Evolutionary conservation across 257 asterid genomes (phyloP), one percentile per base, ranked within the genome.

Genomic region (Solanum appendiculatum): DNA sequence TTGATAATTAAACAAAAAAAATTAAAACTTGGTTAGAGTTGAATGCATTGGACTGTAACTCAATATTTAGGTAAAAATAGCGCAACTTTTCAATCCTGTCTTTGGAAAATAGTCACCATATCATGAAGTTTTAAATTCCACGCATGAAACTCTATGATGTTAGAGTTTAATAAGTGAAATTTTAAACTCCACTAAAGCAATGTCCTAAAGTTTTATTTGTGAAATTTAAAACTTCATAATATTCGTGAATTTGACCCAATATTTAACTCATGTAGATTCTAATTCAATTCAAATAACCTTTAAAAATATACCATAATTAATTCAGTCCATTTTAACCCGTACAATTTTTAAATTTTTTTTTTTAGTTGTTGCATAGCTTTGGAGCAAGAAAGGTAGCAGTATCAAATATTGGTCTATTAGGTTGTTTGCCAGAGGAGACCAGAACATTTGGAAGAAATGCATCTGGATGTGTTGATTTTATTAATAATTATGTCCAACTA

Each of bases 381-480:
- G 89, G 89, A 64, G 91, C 89, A 46, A 89, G 91, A n/a, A 86
- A 89, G 56, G 64, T 86, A 34, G 89, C 89, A 7, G 31, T 88
- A 66, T 70, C 66, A 37, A 86, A 86, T 44, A 2, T 88, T 27
- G 86, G 86, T 12, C 29, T 31, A 20, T 27, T 89, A 34, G 91
- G 91, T 20, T 89, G 91, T 48, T 75, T 86, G 29, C 89, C 89
- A 9, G 80, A 51, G 27, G 84, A 33, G 21, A 36, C 66, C 21
- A 84, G 77, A 3, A 51, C 5, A 42, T 70, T n/a, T 73, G 39
- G 66, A 33, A 58, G 82, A 10, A 80, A 87, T 70, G 82, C 40
- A 42, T 87, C 88, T 9, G 83, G 86, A 44, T 89, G 90, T 36
- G 88, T 87, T 20, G 72, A 82, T 68, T 73, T 33, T 2, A 82